Base-by-base conservation (phyloP, 345 rosid genomes). In the Eutrema heterophyllum region DNA sequence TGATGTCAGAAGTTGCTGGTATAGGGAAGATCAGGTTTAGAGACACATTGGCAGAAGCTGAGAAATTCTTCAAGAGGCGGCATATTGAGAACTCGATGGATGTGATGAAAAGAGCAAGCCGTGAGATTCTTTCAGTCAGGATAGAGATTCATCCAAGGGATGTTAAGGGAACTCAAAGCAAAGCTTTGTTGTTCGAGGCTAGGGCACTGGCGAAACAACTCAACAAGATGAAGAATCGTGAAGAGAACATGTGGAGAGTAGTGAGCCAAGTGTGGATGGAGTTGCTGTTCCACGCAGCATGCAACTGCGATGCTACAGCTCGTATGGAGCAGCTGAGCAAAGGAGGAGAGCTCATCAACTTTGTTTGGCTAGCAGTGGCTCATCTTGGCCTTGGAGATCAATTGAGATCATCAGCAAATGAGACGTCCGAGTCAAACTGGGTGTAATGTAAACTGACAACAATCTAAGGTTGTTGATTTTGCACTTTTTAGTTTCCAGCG, bases 281-380 rank as follows among this genome's bases (percentile, higher is more conserved):
- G 50, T 18, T 86, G 58, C 9, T 82, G 46, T 79, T 70, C 0
- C 78, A 78, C 21, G 85, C 87, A 4, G 90, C 89, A 10, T 43
- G 80, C 27, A 80, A 89, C 6, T 79, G 84, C 63, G 63, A 82
- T 5, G 81, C 79, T 11, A 72, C 67, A n/a, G 73, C 83, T 0
- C 92, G 85, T 68, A 85, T 84, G 6, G 85, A 82, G 35, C 79
- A 75, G 16, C 57, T 87, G 0, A 74, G 86, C 43, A 80, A 68
- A 71, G 92, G 96, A 0, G 90, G 96, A 24, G 84, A 84, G 80
- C 80, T 87, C 2, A 9, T 89, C 18, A 80, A 83, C 8, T 74
- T 79, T 62, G 83, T 87, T 72, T 84, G 92, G 90, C 35, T 89
- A 40, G 59, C 78, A 70, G 86, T 87, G 85, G 85, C 89, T 41